Base-by-base conservation (phyloP, 192 early-diverging fungal species). In the Borealophlyctis nickersoniae region DNA sequence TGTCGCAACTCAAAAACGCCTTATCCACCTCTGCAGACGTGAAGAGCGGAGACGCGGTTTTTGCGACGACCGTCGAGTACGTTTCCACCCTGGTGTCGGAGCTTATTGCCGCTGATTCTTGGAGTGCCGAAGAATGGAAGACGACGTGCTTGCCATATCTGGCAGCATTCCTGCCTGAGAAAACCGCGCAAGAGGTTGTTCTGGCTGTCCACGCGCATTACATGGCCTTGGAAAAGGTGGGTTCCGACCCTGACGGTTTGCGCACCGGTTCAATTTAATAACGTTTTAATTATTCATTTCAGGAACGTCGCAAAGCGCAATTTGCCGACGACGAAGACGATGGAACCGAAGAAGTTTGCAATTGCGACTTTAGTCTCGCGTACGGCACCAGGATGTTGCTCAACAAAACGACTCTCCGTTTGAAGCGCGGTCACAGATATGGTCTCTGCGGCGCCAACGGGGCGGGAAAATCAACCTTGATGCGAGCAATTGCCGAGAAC, bases 361-460 rank as follows among this genome's bases (percentile, higher is more conserved):
- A 78, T 57, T 77, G 76, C 62, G 75, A 78, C 36, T 86, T 83
- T 57, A 70, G 59, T 60, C 67, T 82, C 35, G 82, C 82, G 16
- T 84, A 84, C 63, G 82, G 82, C 55, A 77, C 71, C 32, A 79
- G 76, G 74, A 80, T 82, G 72, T 60, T 84, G 45, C 64, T 84
- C 23, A 81, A 84, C 68, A 65, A 81, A 69, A 86, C 84, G 16
- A 71, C 71, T 51, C 60, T 86, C 60, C 72, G 69, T 75, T 60
- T 92, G 7, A 82, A 84, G 63, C 84, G 88, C 58, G 90, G 90
- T 34, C 85, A 84, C 54, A 84, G 88, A 29, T 92, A 92, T 70
- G 90, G 90, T 52, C 66, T 92, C 14, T 88, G 84, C 72, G 90
- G 90, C 52, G 78, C 76, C n/a, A 92, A 92, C 66, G 90, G 87